Evolutionary conservation across 225 moss, liverwort and hornwort species (phyloP).

Genomic region (Anthoceros angustus): DNA sequence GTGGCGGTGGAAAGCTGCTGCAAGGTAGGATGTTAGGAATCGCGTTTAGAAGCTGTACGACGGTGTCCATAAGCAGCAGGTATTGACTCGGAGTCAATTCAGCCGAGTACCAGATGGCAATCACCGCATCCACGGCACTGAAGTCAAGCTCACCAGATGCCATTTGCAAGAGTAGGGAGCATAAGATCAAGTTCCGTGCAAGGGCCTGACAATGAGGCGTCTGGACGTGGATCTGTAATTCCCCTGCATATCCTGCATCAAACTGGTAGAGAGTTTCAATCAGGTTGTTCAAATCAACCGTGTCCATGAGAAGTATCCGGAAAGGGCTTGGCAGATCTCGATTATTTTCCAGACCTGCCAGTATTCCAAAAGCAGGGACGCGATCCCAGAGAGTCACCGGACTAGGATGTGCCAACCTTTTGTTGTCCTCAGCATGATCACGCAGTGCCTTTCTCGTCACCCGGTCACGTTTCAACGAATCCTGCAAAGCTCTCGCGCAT

Average conservation of each 20-base stretch:
- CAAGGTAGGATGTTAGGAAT: background rate
- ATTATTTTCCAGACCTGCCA: background rate
- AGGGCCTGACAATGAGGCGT: background rate
- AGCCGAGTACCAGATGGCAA: background rate
- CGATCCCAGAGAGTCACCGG: background rate
- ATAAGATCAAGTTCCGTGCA: background rate
- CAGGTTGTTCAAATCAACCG: background rate
- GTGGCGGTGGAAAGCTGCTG: background rate
- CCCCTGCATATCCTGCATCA: background rate
- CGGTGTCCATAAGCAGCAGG: background rate
- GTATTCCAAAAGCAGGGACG: background rate
- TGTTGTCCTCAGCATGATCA: background rate
- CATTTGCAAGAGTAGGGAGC: background rate
- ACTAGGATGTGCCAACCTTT: background rate
- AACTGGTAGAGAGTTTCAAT: slow-evolving; percentile 3
- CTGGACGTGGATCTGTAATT: background rate
- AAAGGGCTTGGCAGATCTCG: background rate
- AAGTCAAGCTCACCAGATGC: background rate
- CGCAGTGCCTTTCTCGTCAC: background rate
- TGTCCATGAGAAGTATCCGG: background rate
- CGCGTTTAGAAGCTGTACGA: background rate
- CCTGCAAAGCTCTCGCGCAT: background rate
- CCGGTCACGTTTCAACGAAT: background rate
- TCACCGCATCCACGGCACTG: background rate
- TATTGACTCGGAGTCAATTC: background rate